phyloP scores from a whole-genome alignment of 257 asterid species.

The Lavandula angustifolia region DNA sequence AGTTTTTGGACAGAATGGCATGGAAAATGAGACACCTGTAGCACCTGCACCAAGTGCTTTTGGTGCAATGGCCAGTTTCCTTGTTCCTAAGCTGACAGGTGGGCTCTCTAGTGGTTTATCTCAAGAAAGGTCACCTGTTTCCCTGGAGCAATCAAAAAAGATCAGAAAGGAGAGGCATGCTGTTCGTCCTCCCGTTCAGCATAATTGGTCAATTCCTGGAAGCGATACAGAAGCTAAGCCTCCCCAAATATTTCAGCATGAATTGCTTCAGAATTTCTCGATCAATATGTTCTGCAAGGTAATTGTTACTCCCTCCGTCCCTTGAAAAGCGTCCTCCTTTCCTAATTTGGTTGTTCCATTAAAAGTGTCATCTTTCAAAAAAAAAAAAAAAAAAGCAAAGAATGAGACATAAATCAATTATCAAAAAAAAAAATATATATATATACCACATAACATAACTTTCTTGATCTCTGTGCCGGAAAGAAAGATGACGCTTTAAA shows the following conservation, averaged over 20 bases:
- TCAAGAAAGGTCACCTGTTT: conserved; percentile 65
- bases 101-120: conserved; percentile 73
- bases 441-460: too few relatives aligned
- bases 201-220: conserved; percentile 91
- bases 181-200: conserved; percentile 97
- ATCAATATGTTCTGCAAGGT: conserved; percentile 99
- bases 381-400: too few relatives aligned
- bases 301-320: not conserved
- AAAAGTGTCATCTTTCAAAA: too few relatives aligned
- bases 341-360: too few relatives aligned
- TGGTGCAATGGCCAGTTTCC: conserved; percentile 97
- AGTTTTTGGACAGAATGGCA: conserved; percentile 76
- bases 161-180: conserved; percentile 82
- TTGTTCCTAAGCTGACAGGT: conserved; percentile 80
- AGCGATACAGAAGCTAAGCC: conserved; percentile 44
- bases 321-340: too few relatives aligned
- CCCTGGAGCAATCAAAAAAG: conserved; percentile 62
- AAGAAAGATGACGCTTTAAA: too few relatives aligned
- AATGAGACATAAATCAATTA: too few relatives aligned
- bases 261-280: conserved; percentile 93
- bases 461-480: too few relatives aligned
- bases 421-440: too few relatives aligned
- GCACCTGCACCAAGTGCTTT: conserved; percentile 74
- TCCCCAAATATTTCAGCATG: conserved; percentile 97
- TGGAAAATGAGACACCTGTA: conserved; percentile 56